Conservation (phyloP, 73 alveolate genomes). For the Paramecium sexaurelia region DNA sequence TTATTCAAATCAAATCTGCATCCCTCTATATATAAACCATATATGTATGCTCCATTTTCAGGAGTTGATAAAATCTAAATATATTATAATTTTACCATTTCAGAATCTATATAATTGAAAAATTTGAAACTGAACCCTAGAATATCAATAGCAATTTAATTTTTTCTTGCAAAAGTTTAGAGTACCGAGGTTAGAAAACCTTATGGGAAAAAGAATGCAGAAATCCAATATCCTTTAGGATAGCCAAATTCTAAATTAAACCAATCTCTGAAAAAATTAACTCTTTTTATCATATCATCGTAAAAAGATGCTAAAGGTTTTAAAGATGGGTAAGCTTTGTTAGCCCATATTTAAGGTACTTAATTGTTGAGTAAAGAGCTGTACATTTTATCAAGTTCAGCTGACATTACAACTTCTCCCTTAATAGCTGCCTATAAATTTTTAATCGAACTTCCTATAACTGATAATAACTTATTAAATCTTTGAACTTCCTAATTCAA, state of each 20-base stretch:
- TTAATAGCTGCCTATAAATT: slow-evolving; percentile 90
- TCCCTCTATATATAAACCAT: slow-evolving; percentile 96
- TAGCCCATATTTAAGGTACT: slow-evolving; percentile 95
- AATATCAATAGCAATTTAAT: slow-evolving; percentile 94
- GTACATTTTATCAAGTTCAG: slow-evolving; percentile 92
- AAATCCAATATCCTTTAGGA: slow-evolving; percentile 92
- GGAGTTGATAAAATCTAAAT: slow-evolving; percentile 76
- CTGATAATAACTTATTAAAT: slow-evolving; percentile 88
- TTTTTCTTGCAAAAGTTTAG: slow-evolving; percentile 93
- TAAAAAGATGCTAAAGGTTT: slow-evolving; percentile 95
- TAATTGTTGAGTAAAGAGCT: slow-evolving; percentile 81
- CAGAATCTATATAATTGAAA: slow-evolving; percentile 78
- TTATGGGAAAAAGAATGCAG: slow-evolving; percentile 97
- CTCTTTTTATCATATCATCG: slow-evolving; percentile 89
- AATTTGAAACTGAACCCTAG: slow-evolving; percentile 87
- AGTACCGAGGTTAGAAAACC: slow-evolving; percentile 93
- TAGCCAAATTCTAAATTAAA: slow-evolving; percentile 80
- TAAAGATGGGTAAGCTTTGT: slow-evolving; percentile 92
- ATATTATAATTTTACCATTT: slow-evolving; percentile 45
- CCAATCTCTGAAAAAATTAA: slow-evolving; percentile 95
- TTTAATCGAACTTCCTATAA: slow-evolving; percentile 78
- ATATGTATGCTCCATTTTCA: slow-evolving; percentile 93
- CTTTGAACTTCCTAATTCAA: slow-evolving; percentile 80
- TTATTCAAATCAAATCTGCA: slow-evolving; percentile 91
- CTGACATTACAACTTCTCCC: slow-evolving; percentile 96